Percentiles rank a stretch among this genome's conserved stretches.
These are phyloP conservation scores for Hypoxylon cercidicola DNA, from an alignment of 495 filamentous ascomycete species.

Conservation along the genomic window DNA sequence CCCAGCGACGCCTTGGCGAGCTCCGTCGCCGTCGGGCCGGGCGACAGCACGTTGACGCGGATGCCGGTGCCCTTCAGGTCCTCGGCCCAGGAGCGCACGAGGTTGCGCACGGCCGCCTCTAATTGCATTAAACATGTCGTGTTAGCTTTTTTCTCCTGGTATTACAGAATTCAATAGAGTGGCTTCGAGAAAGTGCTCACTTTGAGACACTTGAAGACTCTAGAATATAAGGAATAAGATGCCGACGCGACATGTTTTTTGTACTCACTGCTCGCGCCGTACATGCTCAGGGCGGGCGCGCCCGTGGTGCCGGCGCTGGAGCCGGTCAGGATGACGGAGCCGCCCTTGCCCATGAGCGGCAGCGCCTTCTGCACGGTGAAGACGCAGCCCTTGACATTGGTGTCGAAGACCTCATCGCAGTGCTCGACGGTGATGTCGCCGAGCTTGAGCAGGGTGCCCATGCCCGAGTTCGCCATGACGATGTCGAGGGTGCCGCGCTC, in stretches of 20 bases:
- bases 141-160: too few species aligned
- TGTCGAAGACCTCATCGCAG: constrained; percentile 41
- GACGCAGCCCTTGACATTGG: constrained; percentile 39
- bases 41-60: constrained; percentile 39
- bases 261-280: constrained; percentile 37
- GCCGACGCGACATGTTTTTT: too few species aligned
- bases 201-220: too few species aligned
- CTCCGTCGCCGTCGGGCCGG: constrained; percentile 36
- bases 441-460: constrained; percentile 31
- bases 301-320: constrained; percentile 39
- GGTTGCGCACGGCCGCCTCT: constrained; percentile 41
- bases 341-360: constrained; percentile 37
- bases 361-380: constrained; percentile 41
- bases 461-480: constrained; percentile 38
- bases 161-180: too few species aligned
- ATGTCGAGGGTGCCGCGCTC: constrained; percentile 39
- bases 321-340: constrained; percentile 42
- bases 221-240: too few species aligned
- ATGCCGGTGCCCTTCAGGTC: constrained; percentile 37
- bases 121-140: too few species aligned
- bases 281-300: constrained; percentile 31
- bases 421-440: constrained; percentile 42
- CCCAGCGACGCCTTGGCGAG: constrained; percentile 37
- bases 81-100: constrained; percentile 36
- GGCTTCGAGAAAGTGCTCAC: too few species aligned